These are phyloP conservation scores for Fomitopsis pinicola DNA, from an alignment of 1,284 basidiomycete genomes.

Conservation along the genomic window DNA sequence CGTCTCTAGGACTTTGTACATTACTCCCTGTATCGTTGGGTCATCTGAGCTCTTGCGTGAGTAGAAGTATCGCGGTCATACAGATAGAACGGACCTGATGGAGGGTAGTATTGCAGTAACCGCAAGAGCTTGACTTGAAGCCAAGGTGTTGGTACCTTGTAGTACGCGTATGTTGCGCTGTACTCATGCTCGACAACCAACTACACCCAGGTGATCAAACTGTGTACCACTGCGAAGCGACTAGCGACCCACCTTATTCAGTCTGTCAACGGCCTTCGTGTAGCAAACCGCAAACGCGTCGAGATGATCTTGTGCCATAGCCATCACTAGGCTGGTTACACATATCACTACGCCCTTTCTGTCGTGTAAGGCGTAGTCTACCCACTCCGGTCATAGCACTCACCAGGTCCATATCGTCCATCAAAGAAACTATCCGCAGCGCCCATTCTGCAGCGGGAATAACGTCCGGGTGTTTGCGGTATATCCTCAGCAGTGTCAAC, in stretches of 20 bases:
- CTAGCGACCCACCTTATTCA: conserved; percentile 65
- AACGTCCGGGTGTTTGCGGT: conserved; percentile 94
- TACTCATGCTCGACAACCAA: conserved; percentile 91
- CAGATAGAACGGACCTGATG: conserved; percentile 37
- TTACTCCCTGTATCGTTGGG: conserved; percentile 67
- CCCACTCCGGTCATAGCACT: conserved; percentile 9
- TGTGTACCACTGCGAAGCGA: background rate
- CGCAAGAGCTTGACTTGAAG: conserved; percentile 95
- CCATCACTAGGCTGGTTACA: conserved; percentile 91
- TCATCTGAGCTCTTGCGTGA: conserved; percentile 59
- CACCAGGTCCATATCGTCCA: conserved; percentile 91
- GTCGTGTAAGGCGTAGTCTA: background rate
- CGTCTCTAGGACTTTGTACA: conserved; percentile 85
- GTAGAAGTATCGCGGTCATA: background rate
- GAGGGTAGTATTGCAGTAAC: conserved; percentile 93
- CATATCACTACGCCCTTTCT: conserved; percentile 88
- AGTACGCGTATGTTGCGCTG: conserved; percentile 88
- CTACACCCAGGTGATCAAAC: conserved; percentile 35
- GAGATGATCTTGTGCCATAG: conserved; percentile 90
- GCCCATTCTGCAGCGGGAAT: conserved; percentile 96
- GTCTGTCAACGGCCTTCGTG: conserved; percentile 88
- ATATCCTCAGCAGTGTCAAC: conserved; percentile 86
- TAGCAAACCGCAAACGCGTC: conserved; percentile 91
- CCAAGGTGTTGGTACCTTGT: conserved; percentile 98
- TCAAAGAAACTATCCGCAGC: conserved; percentile 87